Conservation (phyloP, 306 rosid species). For the Dalbergia oliveri region DNA sequence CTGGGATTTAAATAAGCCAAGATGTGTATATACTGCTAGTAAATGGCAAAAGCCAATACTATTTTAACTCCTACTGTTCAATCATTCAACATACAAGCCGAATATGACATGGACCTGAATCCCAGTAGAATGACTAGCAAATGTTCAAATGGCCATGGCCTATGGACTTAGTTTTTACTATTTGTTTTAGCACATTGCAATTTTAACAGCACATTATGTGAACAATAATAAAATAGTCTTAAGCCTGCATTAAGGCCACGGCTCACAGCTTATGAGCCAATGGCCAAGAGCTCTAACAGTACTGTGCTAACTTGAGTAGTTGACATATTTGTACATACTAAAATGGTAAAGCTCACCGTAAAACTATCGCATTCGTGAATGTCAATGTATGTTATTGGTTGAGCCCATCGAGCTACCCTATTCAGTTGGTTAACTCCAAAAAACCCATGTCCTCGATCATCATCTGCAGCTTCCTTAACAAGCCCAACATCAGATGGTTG, state of each 20-base stretch:
- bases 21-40: conserved; percentile 9
- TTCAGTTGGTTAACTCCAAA: conserved; percentile 65
- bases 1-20: not conserved
- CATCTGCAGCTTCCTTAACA: conserved; percentile 71
- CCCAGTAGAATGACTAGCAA: conserved; percentile 20
- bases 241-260: not conserved
- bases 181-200: conserved; percentile 13
- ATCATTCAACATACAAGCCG: conserved; percentile 28
- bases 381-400: conserved; percentile 85
- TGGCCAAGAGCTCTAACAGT: conserved; percentile 2
- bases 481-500: conserved; percentile 85
- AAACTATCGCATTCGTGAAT: conserved; percentile 74
- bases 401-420: conserved; percentile 83
- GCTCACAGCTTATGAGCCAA: conserved; percentile 10
- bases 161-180: not conserved
- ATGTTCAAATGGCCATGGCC: conserved; percentile 13
- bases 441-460: conserved; percentile 84
- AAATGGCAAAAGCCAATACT: too few species aligned
- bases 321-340: not conserved
- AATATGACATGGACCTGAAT: conserved; percentile 20
- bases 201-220: conserved; percentile 1
- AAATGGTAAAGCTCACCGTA: conserved; percentile 64
- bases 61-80: conserved; percentile 8
- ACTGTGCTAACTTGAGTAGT: conserved; percentile 1
- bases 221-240: conserved; percentile 13